These are phyloP conservation scores for Erodium maritimum DNA, from an alignment of 345 rosid genomes.

Conservation along the genomic window DNA sequence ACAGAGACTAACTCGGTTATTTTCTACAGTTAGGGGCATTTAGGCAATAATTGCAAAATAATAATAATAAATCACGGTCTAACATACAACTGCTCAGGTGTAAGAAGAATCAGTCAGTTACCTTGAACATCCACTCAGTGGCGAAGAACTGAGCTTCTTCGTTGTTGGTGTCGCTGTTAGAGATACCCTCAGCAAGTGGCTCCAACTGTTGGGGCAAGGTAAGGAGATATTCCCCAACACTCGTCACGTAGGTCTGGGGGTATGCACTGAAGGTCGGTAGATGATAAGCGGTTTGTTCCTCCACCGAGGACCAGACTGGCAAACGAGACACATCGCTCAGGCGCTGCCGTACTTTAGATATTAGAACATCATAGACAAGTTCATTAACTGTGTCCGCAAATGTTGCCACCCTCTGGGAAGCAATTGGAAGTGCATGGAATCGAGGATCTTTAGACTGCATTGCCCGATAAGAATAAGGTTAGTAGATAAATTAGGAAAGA, in stretches of 20 bases:
- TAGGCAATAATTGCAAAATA: too few relatives aligned
- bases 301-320: constrained; percentile 81
- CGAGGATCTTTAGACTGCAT: constrained; percentile 95
- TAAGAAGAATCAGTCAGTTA: constrained; percentile 14
- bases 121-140: constrained; percentile 99
- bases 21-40: too few relatives aligned
- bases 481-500: neutral
- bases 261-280: constrained; percentile 93
- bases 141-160: constrained; percentile 93
- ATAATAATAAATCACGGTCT: too few relatives aligned
- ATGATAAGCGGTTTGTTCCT: constrained; percentile 69
- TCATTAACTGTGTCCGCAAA: constrained; percentile 83
- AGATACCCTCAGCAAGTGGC: constrained; percentile 94
- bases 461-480: constrained; percentile 3
- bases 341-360: constrained; percentile 92
- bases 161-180: constrained; percentile 54
- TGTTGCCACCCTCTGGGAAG: constrained; percentile 81
- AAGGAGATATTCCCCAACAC: constrained; percentile 93
- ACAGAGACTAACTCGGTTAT: too few relatives aligned
- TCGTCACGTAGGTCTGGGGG: constrained; percentile 81
- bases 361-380: constrained; percentile 84
- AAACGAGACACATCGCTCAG: constrained; percentile 67
- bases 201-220: constrained; percentile 97
- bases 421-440: constrained; percentile 83
- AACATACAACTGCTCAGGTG: neutral